phyloP scores from a whole-genome alignment of 495 filamentous ascomycete species.

The Tuber borchii region DNA sequence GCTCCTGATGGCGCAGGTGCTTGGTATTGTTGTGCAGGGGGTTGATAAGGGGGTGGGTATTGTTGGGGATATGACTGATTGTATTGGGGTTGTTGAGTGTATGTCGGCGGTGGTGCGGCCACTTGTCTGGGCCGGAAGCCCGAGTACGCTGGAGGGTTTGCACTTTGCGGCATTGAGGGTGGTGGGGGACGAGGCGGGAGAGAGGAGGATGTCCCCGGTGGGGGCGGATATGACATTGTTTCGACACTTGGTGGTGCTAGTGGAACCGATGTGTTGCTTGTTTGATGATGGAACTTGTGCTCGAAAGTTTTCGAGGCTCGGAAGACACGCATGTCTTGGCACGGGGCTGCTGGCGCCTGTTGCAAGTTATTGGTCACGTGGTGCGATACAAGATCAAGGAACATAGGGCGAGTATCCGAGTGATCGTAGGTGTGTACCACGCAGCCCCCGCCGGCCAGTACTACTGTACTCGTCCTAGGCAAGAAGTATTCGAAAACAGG shows the following conservation, averaged over 20 bases:
- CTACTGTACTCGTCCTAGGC: too few species aligned
- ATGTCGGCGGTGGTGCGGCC: constrained; percentile 43
- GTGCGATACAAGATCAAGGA: too few species aligned
- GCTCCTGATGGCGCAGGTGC: constrained; percentile 49
- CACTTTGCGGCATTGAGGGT: constrained; percentile 51
- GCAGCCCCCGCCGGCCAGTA: too few species aligned
- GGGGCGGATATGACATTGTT: constrained; percentile 89
- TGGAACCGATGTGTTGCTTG: constrained; percentile 6
- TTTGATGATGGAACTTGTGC: background rate
- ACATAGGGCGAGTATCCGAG: too few species aligned
- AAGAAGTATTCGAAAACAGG: too few species aligned
- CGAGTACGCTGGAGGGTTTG: constrained; percentile 57
- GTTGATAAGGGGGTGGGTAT: constrained; percentile 31
- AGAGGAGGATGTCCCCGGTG: constrained; percentile 73
- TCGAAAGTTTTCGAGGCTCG: background rate
- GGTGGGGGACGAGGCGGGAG: constrained; percentile 81
- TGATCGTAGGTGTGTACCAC: too few species aligned
- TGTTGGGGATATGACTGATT: constrained; percentile 27
- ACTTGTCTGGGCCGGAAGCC: constrained; percentile 62
- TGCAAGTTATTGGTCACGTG: background rate
- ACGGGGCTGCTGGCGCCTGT: background rate
- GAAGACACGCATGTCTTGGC: background rate
- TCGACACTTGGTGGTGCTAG: constrained; percentile 31
- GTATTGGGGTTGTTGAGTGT: constrained; percentile 25
- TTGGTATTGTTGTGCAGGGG: constrained; percentile 34